Evolutionary conservation across 2,329 filamentous ascomycete genomes (phyloP).

Genomic region (Aphanoascus verrucosus): DNA sequence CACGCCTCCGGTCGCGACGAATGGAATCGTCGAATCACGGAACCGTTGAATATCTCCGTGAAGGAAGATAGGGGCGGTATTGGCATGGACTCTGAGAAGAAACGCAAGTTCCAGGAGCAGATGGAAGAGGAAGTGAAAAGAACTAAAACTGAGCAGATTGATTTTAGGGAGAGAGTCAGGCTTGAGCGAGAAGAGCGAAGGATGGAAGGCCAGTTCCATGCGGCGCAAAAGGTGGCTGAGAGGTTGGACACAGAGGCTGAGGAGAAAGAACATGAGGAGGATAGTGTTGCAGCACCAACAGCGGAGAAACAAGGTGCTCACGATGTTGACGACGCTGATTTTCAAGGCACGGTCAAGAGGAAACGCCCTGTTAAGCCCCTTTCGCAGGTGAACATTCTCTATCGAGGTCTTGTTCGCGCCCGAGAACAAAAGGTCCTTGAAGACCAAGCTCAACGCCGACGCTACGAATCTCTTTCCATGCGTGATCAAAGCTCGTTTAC

Average conservation of each 20-base stretch:
- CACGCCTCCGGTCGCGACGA: slow-evolving; percentile 16
- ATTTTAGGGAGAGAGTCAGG: slow-evolving; percentile 62
- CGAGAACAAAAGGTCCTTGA: slow-evolving; percentile 62
- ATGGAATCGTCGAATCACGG: slow-evolving; percentile 40
- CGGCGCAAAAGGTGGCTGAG: slow-evolving; percentile 75
- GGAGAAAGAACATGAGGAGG: slow-evolving; percentile 9
- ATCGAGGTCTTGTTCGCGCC: slow-evolving; percentile 61
- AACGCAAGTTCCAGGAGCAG: slow-evolving; percentile 60
- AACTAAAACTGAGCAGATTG: slow-evolving; percentile 53
- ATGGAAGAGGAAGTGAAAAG: slow-evolving; percentile 49
- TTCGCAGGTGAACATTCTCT: slow-evolving; percentile 64
- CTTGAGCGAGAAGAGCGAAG: slow-evolving; percentile 59
- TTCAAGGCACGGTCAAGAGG: not conserved
- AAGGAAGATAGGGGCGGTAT: slow-evolving; percentile 77
- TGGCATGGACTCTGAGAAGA: slow-evolving; percentile 71
- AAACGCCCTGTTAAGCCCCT: slow-evolving; percentile 39
- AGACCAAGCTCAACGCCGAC: slow-evolving; percentile 51
- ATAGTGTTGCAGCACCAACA: not conserved
- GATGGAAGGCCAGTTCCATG: slow-evolving; percentile 58
- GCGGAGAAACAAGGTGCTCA: slow-evolving; percentile 12
- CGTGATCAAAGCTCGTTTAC: slow-evolving; percentile 23
- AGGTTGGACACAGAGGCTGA: slow-evolving; percentile 49
- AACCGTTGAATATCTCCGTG: slow-evolving; percentile 65
- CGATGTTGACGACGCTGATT: slow-evolving; percentile 10
- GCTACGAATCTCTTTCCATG: slow-evolving; percentile 51